Base-by-base conservation (phyloP, 192 early-diverging fungal species). In the Chytriomyces confervae region DNA sequence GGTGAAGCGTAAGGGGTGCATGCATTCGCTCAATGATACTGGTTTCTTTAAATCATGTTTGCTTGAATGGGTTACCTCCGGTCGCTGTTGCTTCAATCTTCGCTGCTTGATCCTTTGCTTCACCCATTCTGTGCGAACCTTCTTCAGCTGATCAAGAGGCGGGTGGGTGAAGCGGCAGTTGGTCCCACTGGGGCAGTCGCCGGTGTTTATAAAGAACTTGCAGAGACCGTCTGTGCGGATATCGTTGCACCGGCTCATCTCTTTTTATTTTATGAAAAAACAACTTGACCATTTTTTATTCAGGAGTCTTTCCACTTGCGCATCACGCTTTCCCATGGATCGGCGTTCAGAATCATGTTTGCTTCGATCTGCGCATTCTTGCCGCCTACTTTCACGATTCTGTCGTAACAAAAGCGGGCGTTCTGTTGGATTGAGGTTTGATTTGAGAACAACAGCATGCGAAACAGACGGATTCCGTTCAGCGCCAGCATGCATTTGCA, bases 381-480 rank as follows among this genome's bases (percentile, higher is more conserved):
- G 36, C 66, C 66, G 9, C 66, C 66, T 9, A 29, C 16, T 46
- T 68, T 43, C 11, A 68, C 16, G 5, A 68, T 20, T 46, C 44
- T 29, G 47, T 68, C 66, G 47, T 46, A 68, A 36, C 66, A 68
- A 44, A 46, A 68, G 36, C 47, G 36, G 5, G 66, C 66, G 46
- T 68, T 68, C 45, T 43, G 46, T 47, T 68, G 66, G 66, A 68
- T 68, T 48, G 36, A 11, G 16, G 43, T 48, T 68, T 68, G 66
- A 23, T 68, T 20, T 29, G 66, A 68, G 47, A 68, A 68, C 16
- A 68, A 5, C 13, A 68, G 43, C 66, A 68, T 68, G 20, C 66
- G 66, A 46, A 68, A 68, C 7, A 68, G 45, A 46, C 66, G 66
- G 8, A 68, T 68, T 68, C 66, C 66, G 23, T 68, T 68, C 27